phyloP scores from a whole-genome alignment of 371 early-diverging fungal genomes.

The Rhizopus arrhizus region DNA sequence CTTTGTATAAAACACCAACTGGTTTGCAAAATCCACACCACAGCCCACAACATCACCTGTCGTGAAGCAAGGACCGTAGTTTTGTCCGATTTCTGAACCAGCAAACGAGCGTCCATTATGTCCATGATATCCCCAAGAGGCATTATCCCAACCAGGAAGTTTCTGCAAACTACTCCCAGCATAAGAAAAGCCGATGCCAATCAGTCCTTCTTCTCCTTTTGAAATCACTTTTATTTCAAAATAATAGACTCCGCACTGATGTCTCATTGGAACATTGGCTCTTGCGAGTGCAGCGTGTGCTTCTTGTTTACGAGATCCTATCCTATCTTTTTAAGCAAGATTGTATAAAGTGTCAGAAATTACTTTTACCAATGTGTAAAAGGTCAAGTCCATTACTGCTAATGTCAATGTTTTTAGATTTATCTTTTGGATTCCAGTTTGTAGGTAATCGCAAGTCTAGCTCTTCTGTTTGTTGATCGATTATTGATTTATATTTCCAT shows the following conservation, averaged over 20 bases:
- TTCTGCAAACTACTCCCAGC: conserved; percentile 56
- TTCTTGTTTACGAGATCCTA: conserved; percentile 81
- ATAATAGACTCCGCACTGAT: conserved; percentile 90
- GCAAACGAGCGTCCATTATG: conserved; percentile 90
- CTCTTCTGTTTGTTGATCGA: conserved; percentile 18
- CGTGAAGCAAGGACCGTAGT: conserved; percentile 91
- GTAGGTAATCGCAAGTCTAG: conserved; percentile 57
- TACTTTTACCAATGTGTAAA: conserved; percentile 54
- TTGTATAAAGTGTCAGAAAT: too few relatives aligned
- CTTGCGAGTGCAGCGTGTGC: conserved; percentile 83
- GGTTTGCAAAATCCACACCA: conserved; percentile 81
- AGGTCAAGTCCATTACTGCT: conserved; percentile 57
- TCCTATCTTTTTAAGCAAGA: conserved; percentile 1
- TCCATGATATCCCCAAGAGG: conserved; percentile 90
- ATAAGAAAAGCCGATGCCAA: conserved; percentile 86
- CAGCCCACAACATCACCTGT: conserved; percentile 95
- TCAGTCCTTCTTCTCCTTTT: conserved; percentile 92
- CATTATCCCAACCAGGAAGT: conserved; percentile 81
- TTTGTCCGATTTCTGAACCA: conserved; percentile 78
- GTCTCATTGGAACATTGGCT: conserved; percentile 81
- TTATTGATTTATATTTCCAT: background rate
- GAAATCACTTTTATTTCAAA: conserved; percentile 84
- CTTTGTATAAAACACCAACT: conserved; percentile 86
- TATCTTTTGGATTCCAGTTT: conserved; percentile 66
- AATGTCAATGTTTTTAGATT: conserved; percentile 59